Conservation (phyloP, 1,284 basidiomycete species). For the Ustilago bromivora region DNA sequence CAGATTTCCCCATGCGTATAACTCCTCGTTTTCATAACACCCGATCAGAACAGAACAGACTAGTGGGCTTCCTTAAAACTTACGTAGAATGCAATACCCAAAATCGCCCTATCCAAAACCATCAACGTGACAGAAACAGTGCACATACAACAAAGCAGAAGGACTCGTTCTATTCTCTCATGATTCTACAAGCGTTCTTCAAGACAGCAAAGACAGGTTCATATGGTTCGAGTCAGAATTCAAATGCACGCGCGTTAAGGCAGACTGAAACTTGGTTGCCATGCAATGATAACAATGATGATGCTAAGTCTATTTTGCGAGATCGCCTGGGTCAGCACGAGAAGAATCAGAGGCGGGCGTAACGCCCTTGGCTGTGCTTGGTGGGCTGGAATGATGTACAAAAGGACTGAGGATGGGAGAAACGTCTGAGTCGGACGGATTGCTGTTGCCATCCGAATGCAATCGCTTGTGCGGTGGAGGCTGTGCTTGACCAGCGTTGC, state of each 20-base stretch:
- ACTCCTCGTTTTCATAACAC: not conserved
- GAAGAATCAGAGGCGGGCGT: constrained; percentile 10
- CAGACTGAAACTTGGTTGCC: not conserved
- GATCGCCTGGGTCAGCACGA: constrained; percentile 12
- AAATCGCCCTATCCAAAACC: too few relatives aligned
- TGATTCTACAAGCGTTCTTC: too few relatives aligned
- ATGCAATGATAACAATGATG: constrained; percentile 2
- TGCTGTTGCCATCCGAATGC: constrained; percentile 30
- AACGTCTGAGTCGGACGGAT: constrained; percentile 27
- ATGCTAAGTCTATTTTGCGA: constrained; percentile 10
- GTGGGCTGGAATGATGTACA: constrained; percentile 22
- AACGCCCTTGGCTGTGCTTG: constrained; percentile 19
- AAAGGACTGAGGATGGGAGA: constrained; percentile 51
- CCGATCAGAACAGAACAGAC: too few relatives aligned
- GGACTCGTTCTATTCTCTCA: too few relatives aligned
- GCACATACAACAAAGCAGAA: too few relatives aligned
- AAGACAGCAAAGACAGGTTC: too few relatives aligned
- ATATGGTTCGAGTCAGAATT: too few relatives aligned
- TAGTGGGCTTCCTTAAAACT: too few relatives aligned
- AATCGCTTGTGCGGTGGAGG: constrained; percentile 14
- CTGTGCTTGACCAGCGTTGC: constrained; percentile 19
- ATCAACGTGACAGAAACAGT: too few relatives aligned
- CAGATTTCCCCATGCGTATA: not conserved
- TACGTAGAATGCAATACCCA: too few relatives aligned
- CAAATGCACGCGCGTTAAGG: too few relatives aligned